Evolutionary conservation across 441 rosid genomes (phyloP), one percentile per base, ranked within the genome.

Genomic region (Arabidopsis hybrid): DNA sequence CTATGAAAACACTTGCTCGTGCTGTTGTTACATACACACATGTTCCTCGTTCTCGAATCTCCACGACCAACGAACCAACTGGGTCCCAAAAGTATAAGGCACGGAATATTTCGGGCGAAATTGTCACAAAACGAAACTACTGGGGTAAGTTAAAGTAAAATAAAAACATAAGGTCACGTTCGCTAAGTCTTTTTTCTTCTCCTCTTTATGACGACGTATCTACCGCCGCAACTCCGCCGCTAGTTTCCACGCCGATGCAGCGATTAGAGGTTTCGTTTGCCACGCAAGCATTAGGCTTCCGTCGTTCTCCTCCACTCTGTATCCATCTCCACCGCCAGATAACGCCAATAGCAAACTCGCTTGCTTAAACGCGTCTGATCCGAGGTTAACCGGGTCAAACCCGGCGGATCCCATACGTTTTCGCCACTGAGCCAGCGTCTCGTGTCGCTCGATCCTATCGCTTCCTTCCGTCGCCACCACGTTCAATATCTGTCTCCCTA

Each of bases 171-270:
- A 74, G 39, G 67, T 50, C 18, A 58, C 17, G 8, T 35, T 59
- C 31, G 34, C 26, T 39, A 60, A 38, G 10, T 38, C 26, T 43
- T 31, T 69, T 42, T 39, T 36, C 40, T 70, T 52, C n/a, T 2
- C 18, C 38, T 31, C 45, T 67, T 59, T 51, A n/a, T 42, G 26
- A 21, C 26, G 47, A 43, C 63, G 56, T 73, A 13, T 52, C 43
- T 68, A 76, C 49, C 71, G 51, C 17, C 67, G 68, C 11, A 39
- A 60, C 63, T 52, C 29, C 14, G 75, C 76, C 51, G 64, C 56
- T 55, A 86, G 85, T 67, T 86, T 84, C 97, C 97, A 92, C 59
- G 97, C 95, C 45, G 97, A 89, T 0, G 93, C 89, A 0, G 93
- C 79, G 17, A 92, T 82, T 9, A 92, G 84, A 4, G 97, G 95